phyloP scores from a whole-genome alignment of 2,329 filamentous ascomycete genomes.

The Nemania bipapillata region DNA sequence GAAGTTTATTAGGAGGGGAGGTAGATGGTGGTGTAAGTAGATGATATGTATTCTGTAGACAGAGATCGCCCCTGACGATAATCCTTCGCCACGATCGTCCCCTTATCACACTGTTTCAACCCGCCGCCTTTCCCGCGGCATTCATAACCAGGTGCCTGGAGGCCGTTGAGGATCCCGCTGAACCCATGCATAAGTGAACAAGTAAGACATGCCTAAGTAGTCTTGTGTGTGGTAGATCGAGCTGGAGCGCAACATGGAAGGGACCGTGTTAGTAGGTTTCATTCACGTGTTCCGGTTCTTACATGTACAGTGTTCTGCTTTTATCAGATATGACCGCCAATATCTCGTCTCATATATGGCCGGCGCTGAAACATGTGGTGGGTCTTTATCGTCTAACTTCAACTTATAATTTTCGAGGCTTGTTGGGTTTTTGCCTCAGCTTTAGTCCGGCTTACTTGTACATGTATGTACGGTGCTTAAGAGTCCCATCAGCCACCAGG shows the following conservation, averaged over 20 bases:
- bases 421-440: not conserved
- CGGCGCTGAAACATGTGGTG: not conserved
- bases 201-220: not conserved
- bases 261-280: not conserved
- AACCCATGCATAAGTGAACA: not conserved
- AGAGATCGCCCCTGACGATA: not conserved
- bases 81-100: not conserved
- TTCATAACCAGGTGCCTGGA: not conserved
- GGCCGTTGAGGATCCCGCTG: not conserved
- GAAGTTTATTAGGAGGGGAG: too few species aligned
- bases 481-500: not conserved
- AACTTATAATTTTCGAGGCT: not conserved
- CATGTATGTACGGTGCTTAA: not conserved
- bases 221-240: not conserved
- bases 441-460: not conserved
- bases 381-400: not conserved
- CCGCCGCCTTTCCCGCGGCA: not conserved
- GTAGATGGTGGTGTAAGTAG: too few species aligned
- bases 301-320: not conserved
- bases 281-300: not conserved
- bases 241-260: not conserved
- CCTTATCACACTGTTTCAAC: not conserved
- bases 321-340: slow-evolving; percentile 1
- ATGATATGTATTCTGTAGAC: not conserved
- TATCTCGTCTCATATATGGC: not conserved